A percentile compares a stretch with the other conserved stretches of the same genome.
phyloP scores from a whole-genome alignment of 2,329 filamentous ascomycete species.

The Endocalyx cinctus region DNA sequence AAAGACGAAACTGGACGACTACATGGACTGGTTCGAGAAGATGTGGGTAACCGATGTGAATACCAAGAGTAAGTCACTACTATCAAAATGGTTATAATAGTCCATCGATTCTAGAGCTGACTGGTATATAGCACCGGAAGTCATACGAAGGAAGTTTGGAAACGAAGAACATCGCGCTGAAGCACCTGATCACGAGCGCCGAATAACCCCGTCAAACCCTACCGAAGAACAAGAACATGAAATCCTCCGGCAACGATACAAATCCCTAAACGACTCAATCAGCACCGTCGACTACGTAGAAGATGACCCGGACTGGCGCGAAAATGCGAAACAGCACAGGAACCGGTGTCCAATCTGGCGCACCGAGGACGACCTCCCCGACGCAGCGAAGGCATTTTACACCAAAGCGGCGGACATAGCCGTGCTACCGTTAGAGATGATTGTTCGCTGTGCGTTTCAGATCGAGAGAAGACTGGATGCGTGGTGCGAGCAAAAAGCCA shows the following conservation, averaged over 20 bases:
- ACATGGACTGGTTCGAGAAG: conserved; percentile 73
- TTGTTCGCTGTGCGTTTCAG: conserved; percentile 31
- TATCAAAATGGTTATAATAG: too few species aligned
- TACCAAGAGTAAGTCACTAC: conserved; percentile 28
- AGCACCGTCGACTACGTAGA: conserved; percentile 9
- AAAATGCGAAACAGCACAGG: conserved; percentile 21
- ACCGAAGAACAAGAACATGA: too few species aligned
- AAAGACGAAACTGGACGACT: conserved; percentile 61
- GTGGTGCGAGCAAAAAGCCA: conserved; percentile 27
- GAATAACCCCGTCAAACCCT: too few species aligned
- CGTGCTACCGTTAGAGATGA: conserved; percentile 28
- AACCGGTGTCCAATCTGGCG: conserved; percentile 30
- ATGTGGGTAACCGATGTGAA: conserved; percentile 52
- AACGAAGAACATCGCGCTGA: conserved; percentile 10
- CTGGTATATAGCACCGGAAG: conserved; percentile 20
- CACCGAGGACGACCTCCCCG: conserved; percentile 36
- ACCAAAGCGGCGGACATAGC: conserved; percentile 34
- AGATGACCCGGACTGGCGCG: conserved; percentile 10
- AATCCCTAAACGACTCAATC: conserved; percentile 14
- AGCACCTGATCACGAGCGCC: conserved; percentile 1
- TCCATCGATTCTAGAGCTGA: too few species aligned
- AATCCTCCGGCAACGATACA: too few species aligned
- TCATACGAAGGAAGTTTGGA: conserved; percentile 19
- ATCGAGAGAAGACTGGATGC: conserved; percentile 32
- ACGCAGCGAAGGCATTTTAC: conserved; percentile 37